These are phyloP conservation scores for Hypoxylon sp. DNA, from an alignment of 2,329 filamentous ascomycete species.

Conservation along the genomic window DNA sequence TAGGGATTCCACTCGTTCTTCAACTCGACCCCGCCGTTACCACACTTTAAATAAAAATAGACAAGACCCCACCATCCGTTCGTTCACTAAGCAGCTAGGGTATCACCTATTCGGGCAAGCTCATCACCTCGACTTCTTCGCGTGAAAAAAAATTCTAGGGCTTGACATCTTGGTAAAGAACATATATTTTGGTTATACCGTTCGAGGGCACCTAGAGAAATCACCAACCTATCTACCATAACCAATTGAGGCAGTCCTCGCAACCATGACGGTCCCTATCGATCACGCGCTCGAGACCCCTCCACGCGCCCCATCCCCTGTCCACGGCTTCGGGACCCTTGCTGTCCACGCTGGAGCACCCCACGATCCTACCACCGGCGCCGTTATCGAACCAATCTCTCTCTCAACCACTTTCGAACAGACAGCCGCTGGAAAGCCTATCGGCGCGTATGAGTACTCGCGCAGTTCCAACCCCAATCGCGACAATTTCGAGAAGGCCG, in stretches of 20 bases:
- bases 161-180: slow-evolving; percentile 2
- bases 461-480: slow-evolving; percentile 95
- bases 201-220: neutral
- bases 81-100: slow-evolving; percentile 7
- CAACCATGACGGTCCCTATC: slow-evolving; percentile 50
- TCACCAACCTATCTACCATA: neutral
- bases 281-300: slow-evolving; percentile 76
- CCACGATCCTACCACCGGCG: slow-evolving; percentile 91
- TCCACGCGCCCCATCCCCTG: slow-evolving; percentile 78
- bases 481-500: slow-evolving; percentile 91
- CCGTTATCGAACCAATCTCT: slow-evolving; percentile 96
- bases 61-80: slow-evolving; percentile 19
- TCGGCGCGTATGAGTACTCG: slow-evolving; percentile 93
- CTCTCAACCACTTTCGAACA: slow-evolving; percentile 98
- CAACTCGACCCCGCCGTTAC: slow-evolving; percentile 13
- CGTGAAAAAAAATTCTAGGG: slow-evolving; percentile 15
- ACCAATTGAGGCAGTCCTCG: slow-evolving; percentile 9
- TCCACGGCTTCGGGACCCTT: slow-evolving; percentile 89
- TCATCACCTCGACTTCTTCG: slow-evolving; percentile 1
- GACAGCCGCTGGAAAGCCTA: slow-evolving; percentile 85
- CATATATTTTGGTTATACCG: neutral
- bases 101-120: slow-evolving; percentile 2
- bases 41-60: slow-evolving; percentile 22
- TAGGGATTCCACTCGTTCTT: neutral
- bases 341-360: slow-evolving; percentile 95